Evolutionary conservation across 306 rosid species (phyloP).

Genomic region (Citrullus amarus): DNA sequence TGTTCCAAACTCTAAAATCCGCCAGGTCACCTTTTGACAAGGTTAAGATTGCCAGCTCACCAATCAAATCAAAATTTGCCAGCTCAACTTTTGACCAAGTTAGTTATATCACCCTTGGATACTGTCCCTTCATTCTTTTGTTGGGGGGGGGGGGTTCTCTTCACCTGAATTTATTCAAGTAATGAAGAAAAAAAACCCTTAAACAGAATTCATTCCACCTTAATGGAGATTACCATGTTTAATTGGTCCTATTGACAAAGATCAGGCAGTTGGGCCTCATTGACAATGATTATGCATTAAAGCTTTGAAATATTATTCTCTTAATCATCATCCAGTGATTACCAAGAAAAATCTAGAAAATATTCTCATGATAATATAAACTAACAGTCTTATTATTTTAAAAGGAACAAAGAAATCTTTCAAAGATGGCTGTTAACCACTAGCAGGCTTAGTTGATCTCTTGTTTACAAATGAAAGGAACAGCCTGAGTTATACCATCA

Average conservation of each 20-base stretch:
- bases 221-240: neutral
- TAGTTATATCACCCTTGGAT: too few species aligned
- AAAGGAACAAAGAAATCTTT: neutral
- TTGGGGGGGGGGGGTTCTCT: too few species aligned
- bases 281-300: neutral
- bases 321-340: neutral
- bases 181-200: neutral
- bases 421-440: neutral
- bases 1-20: too few species aligned
- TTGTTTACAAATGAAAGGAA: neutral
- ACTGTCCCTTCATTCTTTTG: too few species aligned
- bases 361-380: neutral
- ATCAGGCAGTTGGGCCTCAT: neutral
- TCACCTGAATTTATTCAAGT: too few species aligned
- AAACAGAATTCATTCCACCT: neutral
- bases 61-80: too few species aligned
- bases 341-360: neutral
- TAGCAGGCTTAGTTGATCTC: neutral
- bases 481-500: neutral
- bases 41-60: too few species aligned
- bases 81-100: too few species aligned
- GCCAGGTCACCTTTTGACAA: too few species aligned
- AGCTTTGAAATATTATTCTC: neutral
- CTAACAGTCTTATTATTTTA: neutral
- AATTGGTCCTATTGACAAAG: neutral